A percentile compares a stretch with the other conserved stretches of the same genome.
Conservation (phyloP, 2,329 filamentous ascomycete species). For the Pseudohalonectria lignicola region DNA sequence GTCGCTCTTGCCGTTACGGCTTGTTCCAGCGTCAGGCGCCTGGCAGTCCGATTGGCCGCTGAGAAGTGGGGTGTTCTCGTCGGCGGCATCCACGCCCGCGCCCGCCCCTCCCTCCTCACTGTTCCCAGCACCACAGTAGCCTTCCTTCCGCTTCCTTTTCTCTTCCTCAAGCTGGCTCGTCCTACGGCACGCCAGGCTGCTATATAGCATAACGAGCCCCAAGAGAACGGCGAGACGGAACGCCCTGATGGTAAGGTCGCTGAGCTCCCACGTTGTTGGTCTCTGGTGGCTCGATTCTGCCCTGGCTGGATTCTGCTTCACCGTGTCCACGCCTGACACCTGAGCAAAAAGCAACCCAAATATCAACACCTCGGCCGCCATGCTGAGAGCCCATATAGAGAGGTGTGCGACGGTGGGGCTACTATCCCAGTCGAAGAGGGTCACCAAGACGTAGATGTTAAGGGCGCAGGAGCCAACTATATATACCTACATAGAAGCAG, state of each 20-base stretch:
- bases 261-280: constrained; percentile 42
- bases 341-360: constrained; percentile 57
- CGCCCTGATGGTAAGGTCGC: constrained; percentile 56
- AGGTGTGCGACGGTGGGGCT: constrained; percentile 67
- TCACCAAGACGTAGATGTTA: constrained; percentile 76
- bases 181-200: constrained; percentile 28
- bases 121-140: too few species aligned
- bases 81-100: constrained; percentile 20
- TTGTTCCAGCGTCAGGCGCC: not conserved
- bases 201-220: constrained; percentile 43
- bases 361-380: constrained; percentile 64
- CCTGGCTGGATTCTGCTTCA: constrained; percentile 15
- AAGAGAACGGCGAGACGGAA: constrained; percentile 52
- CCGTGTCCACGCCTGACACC: constrained; percentile 42
- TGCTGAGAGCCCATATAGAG: constrained; percentile 63
- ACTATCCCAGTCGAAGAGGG: constrained; percentile 71
- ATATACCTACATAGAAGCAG: constrained; percentile 68
- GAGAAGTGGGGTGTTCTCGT: constrained; percentile 58
- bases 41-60: constrained; percentile 29
- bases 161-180: constrained; percentile 26
- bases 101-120: constrained; percentile 26
- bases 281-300: constrained; percentile 28
- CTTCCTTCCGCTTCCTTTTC: too few species aligned
- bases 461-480: constrained; percentile 77
- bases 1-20: too few species aligned